Conservation (phyloP, 2,329 filamentous ascomycete genomes). For the Scedosporium minutisporum region DNA sequence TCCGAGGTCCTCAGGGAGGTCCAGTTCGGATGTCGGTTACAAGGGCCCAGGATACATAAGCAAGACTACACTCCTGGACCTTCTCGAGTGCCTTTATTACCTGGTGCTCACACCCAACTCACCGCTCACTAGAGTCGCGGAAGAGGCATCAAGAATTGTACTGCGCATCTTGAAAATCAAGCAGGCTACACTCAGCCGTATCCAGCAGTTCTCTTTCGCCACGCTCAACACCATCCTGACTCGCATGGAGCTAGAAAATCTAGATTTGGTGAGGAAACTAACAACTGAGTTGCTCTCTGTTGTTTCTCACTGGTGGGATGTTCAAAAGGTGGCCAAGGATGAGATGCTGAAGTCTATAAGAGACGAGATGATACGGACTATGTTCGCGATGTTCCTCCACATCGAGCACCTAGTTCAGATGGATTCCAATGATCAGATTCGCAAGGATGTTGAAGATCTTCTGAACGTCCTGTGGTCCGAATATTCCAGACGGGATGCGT, state of each 20-base stretch:
- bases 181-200: slow-evolving; percentile 46
- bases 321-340: slow-evolving; percentile 53
- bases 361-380: slow-evolving; percentile 66
- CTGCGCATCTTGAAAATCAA: slow-evolving; percentile 53
- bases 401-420: slow-evolving; percentile 46
- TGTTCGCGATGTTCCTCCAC: slow-evolving; percentile 58
- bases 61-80: slow-evolving; percentile 29
- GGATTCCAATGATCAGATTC: slow-evolving; percentile 24
- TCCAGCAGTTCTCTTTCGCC: slow-evolving; percentile 65
- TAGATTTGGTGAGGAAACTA: slow-evolving; percentile 49
- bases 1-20: neutral
- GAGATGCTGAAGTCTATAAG: slow-evolving; percentile 54
- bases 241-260: slow-evolving; percentile 58
- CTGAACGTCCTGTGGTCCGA: slow-evolving; percentile 65
- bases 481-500: slow-evolving; percentile 62
- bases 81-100: slow-evolving; percentile 55
- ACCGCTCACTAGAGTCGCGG: slow-evolving; percentile 26
- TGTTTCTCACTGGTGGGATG: slow-evolving; percentile 67
- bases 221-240: slow-evolving; percentile 63
- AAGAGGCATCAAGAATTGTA: neutral
- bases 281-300: slow-evolving; percentile 57
- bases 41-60: slow-evolving; percentile 7
- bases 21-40: neutral
- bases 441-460: slow-evolving; percentile 51
- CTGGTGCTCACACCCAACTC: slow-evolving; percentile 59